phyloP scores from a whole-genome alignment of 768 basidiomycete species.

The Hortiboletus flavorubellus region DNA sequence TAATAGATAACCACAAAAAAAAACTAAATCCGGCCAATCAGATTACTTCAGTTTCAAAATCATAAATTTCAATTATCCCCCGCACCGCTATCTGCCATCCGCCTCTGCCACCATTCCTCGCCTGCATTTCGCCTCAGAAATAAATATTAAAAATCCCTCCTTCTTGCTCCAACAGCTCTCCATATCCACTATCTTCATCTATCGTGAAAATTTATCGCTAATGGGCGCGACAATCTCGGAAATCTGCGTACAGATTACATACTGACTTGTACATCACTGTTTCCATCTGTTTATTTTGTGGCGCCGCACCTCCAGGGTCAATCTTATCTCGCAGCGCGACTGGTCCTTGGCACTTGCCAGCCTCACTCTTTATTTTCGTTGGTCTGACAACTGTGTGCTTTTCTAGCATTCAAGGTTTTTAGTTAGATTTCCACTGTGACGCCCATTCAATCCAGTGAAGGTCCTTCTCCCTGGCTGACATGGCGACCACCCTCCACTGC shows the following conservation, averaged over 20 bases:
- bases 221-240: conserved; percentile 28
- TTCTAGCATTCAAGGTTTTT: conserved; percentile 17
- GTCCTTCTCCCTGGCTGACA: neutral
- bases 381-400: neutral
- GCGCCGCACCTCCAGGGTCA: conserved; percentile 26
- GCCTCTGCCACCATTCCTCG: neutral
- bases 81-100: neutral
- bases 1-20: conserved; percentile 33
- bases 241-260: conserved; percentile 31
- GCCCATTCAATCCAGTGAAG: too few relatives aligned
- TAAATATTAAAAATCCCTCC: neutral
- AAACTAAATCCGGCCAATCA: conserved; percentile 35
- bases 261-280: conserved; percentile 14
- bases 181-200: conserved; percentile 11
- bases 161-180: neutral
- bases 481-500: neutral
- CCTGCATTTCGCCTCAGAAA: neutral
- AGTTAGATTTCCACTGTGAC: neutral
- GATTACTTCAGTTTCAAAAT: conserved; percentile 32
- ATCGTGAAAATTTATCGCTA: conserved; percentile 28
- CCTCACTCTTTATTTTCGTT: too few relatives aligned
- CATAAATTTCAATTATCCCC: conserved; percentile 17
- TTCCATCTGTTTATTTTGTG: conserved; percentile 26
- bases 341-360: neutral
- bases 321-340: conserved; percentile 26